Conservation (phyloP, 805 yeast species). For the Starmerella sirachaensis region DNA sequence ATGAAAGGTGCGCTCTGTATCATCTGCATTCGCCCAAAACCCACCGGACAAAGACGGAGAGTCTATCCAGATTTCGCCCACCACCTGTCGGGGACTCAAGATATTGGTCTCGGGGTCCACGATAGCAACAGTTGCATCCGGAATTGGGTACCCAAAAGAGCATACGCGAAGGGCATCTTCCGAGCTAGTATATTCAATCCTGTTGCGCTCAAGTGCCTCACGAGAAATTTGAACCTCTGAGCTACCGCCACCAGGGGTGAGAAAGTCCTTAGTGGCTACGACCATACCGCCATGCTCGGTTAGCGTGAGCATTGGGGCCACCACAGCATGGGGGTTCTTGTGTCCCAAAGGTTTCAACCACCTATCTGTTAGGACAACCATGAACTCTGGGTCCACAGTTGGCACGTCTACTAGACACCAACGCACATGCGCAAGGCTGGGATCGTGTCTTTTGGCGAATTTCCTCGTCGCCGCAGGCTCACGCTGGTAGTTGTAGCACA, state of each 20-base stretch:
- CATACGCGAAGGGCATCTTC: slow-evolving; percentile 43
- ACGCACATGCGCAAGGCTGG: slow-evolving; percentile 64
- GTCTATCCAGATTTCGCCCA: slow-evolving; percentile 98
- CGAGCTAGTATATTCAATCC: slow-evolving; percentile 50
- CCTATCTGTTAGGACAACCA: slow-evolving; percentile 75
- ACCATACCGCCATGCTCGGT: slow-evolving; percentile 96
- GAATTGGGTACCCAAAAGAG: slow-evolving; percentile 87
- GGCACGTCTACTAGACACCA: slow-evolving; percentile 86
- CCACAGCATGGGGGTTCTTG: slow-evolving; percentile 55
- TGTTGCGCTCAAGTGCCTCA: slow-evolving; percentile 57
- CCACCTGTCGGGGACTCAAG: slow-evolving; percentile 60
- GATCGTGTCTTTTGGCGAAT: slow-evolving; percentile 58
- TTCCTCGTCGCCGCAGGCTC: slow-evolving; percentile 76
- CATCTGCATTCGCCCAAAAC: slow-evolving; percentile 59
- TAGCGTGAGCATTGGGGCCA: slow-evolving; percentile 78
- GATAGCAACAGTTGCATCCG: slow-evolving; percentile 85
- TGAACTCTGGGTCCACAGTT: slow-evolving; percentile 85
- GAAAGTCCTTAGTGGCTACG: slow-evolving; percentile 82
- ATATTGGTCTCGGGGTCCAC: slow-evolving; percentile 86
- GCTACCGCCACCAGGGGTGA: slow-evolving; percentile 37
- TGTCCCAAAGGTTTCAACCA: slow-evolving; percentile 90
- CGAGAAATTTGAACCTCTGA: slow-evolving; percentile 61
- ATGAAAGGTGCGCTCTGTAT: slow-evolving; percentile 65
- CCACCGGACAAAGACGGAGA: slow-evolving; percentile 86
- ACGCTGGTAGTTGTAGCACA: slow-evolving; percentile 83